Percentiles rank a stretch among this genome's conserved stretches.
phyloP scores from a whole-genome alignment of 495 filamentous ascomycete genomes.

The Podospora comata region DNA sequence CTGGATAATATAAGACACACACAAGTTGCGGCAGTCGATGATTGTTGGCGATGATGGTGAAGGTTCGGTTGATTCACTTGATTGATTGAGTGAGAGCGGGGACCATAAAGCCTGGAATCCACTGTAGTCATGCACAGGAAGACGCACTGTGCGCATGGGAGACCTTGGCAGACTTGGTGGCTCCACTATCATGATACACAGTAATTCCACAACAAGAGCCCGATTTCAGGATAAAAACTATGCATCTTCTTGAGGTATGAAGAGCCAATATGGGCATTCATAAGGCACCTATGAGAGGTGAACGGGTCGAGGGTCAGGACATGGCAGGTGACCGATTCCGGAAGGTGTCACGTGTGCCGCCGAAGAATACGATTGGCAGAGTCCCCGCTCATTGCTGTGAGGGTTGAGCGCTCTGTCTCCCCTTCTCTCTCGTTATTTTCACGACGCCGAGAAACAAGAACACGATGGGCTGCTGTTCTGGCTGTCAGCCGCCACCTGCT shows the following conservation, averaged over 20 bases:
- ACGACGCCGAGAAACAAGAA: background rate
- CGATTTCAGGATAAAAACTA: too few species aligned
- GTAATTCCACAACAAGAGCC: too few species aligned
- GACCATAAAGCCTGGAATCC: background rate
- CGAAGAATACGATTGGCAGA: background rate
- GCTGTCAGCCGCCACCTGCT: background rate
- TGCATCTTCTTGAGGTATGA: too few species aligned
- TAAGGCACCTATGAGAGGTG: too few species aligned
- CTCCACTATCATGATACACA: too few species aligned
- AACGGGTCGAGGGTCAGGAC: too few species aligned
- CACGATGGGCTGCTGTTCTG: background rate
- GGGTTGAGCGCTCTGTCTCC: too few species aligned
- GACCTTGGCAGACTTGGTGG: background rate
- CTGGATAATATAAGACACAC: background rate
- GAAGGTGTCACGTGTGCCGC: too few species aligned
- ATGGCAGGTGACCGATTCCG: too few species aligned
- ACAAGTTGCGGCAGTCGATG: too few species aligned
- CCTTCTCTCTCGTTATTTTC: background rate
- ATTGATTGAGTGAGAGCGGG: background rate
- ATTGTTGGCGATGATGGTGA: background rate
- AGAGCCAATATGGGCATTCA: too few species aligned
- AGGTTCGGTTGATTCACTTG: background rate
- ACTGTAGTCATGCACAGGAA: background rate
- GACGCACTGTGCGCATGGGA: background rate
- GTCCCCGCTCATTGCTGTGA: too few species aligned